phyloP scores from a whole-genome alignment of 192 early-diverging fungal genomes.

The Backusella tuberculispora region DNA sequence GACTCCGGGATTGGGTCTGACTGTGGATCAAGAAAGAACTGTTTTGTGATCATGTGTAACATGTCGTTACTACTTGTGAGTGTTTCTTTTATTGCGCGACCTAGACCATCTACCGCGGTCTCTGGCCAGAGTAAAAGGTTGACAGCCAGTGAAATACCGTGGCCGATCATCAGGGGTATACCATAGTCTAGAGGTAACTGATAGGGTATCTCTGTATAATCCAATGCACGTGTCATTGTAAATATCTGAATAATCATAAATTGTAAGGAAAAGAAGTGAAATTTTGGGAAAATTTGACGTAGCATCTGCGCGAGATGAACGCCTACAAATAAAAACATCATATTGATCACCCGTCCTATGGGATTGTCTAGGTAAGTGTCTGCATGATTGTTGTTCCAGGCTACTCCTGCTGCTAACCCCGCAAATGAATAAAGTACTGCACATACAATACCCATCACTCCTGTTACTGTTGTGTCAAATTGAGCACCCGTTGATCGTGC shows the following conservation, averaged over 20 bases:
- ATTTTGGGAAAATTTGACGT: constrained; percentile 48
- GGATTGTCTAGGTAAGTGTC: constrained; percentile 31
- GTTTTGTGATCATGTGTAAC: constrained; percentile 38
- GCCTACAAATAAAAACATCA: constrained; percentile 49
- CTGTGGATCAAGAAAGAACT: constrained; percentile 41
- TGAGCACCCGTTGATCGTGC: constrained; percentile 53
- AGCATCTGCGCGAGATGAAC: constrained; percentile 43
- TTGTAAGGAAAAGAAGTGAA: constrained; percentile 46
- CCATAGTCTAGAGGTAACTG: constrained; percentile 33
- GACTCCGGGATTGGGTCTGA: constrained; percentile 21
- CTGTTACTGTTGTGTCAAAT: constrained; percentile 50
- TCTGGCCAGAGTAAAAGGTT: constrained; percentile 53
- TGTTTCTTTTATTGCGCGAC: constrained; percentile 41
- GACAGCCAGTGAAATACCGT: constrained; percentile 44
- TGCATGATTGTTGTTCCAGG: constrained; percentile 36
- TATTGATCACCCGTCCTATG: constrained; percentile 37
- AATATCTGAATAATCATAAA: constrained; percentile 55
- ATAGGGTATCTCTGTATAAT: constrained; percentile 6
- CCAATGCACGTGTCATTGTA: constrained; percentile 37
- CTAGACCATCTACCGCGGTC: constrained; percentile 53
- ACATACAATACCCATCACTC: constrained; percentile 42
- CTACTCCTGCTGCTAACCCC: constrained; percentile 32
- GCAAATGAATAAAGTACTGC: constrained; percentile 46
- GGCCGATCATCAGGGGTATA: constrained; percentile 46
- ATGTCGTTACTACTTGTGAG: constrained; percentile 35